Evolutionary conservation across 2,329 filamentous ascomycete genomes (phyloP), one percentile per base, ranked within the genome.

Genomic region (Aschersonia sp.): DNA sequence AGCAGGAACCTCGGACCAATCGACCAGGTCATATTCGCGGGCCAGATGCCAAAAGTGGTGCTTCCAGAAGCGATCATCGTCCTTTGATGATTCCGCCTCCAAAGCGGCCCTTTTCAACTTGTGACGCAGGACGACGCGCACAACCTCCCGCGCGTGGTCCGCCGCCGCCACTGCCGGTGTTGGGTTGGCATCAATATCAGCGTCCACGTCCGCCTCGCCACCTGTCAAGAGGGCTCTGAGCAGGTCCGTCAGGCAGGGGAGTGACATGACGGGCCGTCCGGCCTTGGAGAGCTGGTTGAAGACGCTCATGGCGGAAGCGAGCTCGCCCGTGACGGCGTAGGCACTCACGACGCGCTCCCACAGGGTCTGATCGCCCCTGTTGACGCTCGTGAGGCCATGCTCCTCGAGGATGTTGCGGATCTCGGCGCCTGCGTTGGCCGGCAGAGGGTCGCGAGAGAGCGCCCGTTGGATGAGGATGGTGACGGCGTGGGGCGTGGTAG

Each of bases 261-360:
- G 60, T 29, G 66, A 64, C 10, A 72, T 66, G 12, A 64, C 61
- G 4, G 65, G 63, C 30, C 69, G 63, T 9, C 64, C 58, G 5
- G 56, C 57, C 47, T 64, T 57, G 14, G 56, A 58, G 32, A 77
- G 63, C 51, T 67, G 63, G 46, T 68, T 60, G 53, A 77, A 75
- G 40, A 77, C 63, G 44, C 57, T 58, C 55, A 76, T 64, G 2
- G 78, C 76, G 33, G 62, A 67, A 35, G 60, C 60, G 0, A 71
- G 63, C 49, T 81, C 70, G 43, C 75, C 73, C 8, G 67, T 62
- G 10, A 62, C 54, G 6, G 81, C 76, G 59, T 83, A 86, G 1
- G 81, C 83, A 57, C 79, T 76, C 52, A 88, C 74, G 51, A 83
- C 69, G 47, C 81, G 73, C 61, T 86, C 82, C 72, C 81, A 87